phyloP scores from a whole-genome alignment of 2,329 filamentous ascomycete genomes.

The Penicillium sp. region DNA sequence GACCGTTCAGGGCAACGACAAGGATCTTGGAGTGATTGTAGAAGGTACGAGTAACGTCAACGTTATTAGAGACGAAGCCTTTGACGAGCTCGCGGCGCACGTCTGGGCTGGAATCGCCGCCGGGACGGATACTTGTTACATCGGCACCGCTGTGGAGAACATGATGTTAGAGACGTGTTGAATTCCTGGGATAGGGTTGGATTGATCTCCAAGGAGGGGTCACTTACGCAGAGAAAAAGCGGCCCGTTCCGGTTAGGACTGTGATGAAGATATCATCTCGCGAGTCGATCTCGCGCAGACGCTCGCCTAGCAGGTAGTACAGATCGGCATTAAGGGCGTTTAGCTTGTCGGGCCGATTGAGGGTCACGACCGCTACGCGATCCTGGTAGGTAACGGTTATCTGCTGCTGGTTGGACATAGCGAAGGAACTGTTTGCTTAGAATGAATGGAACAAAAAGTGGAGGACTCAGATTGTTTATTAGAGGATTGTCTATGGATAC shows the following conservation, averaged over 20 bases:
- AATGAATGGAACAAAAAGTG: background rate
- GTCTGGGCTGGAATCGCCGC: conserved; percentile 40
- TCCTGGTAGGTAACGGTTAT: conserved; percentile 64
- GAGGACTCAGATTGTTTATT: background rate
- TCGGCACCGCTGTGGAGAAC: conserved; percentile 68
- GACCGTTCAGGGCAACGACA: conserved; percentile 86
- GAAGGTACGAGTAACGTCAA: conserved; percentile 86
- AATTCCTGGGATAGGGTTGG: too few relatives aligned
- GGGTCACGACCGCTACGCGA: conserved; percentile 77
- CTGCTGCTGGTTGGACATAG: conserved; percentile 42
- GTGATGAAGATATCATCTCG: conserved; percentile 82
- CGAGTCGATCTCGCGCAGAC: conserved; percentile 73
- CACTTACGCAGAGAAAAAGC: conserved; percentile 78
- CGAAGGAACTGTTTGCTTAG: background rate
- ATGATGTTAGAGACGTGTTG: background rate
- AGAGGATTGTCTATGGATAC: background rate
- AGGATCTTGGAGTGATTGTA: conserved; percentile 94
- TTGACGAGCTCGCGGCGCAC: conserved; percentile 62
- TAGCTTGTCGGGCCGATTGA: conserved; percentile 82
- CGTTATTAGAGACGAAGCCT: conserved; percentile 78
- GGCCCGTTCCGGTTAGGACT: conserved; percentile 76
- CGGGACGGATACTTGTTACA: conserved; percentile 57
- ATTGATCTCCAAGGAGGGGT: background rate
- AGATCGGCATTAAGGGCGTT: conserved; percentile 71
- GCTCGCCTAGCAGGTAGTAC: conserved; percentile 74